phyloP scores from a whole-genome alignment of 148 eudicot genomes.

The Nyssa sinensis region DNA sequence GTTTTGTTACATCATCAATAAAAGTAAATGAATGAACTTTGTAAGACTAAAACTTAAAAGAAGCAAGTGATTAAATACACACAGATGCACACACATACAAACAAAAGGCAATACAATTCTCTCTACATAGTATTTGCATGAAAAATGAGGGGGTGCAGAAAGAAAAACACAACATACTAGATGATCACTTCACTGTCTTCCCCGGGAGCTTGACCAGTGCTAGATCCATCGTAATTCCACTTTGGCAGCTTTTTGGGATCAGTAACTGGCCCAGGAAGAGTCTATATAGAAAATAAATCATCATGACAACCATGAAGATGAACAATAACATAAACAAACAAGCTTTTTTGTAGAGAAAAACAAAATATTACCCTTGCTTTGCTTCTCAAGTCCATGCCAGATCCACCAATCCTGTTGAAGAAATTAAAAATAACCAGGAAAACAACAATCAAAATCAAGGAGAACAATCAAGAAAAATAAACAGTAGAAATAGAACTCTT shows the following conservation, averaged over 20 bases:
- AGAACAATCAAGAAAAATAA: not conserved
- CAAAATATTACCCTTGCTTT: slow-evolving; percentile 74
- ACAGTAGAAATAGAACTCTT: not conserved
- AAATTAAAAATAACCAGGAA: not conserved
- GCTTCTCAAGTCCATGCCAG: slow-evolving; percentile 91
- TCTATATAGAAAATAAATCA: slow-evolving; percentile 21
- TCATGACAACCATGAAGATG: not conserved
- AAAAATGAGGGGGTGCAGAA: not conserved
- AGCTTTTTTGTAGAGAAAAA: not conserved
- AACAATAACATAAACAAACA: not conserved
- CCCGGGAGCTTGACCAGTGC: slow-evolving; percentile 61
- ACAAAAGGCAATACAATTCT: not conserved
- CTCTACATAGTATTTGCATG: not conserved
- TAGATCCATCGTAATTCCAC: slow-evolving; percentile 61
- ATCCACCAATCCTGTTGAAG: slow-evolving; percentile 81
- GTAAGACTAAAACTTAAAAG: too few species aligned
- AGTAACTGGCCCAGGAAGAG: slow-evolving; percentile 38
- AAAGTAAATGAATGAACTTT: not conserved
- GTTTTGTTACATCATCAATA: not conserved
- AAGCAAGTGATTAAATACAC: not conserved
- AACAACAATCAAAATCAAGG: not conserved
- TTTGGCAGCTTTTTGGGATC: slow-evolving; percentile 48
- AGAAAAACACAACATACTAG: slow-evolving; percentile 24
- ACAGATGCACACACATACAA: not conserved
- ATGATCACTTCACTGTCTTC: slow-evolving; percentile 48